These are phyloP conservation scores for Aspergillus coremiiformis DNA, from an alignment of 495 filamentous ascomycete genomes.

Conservation along the genomic window DNA sequence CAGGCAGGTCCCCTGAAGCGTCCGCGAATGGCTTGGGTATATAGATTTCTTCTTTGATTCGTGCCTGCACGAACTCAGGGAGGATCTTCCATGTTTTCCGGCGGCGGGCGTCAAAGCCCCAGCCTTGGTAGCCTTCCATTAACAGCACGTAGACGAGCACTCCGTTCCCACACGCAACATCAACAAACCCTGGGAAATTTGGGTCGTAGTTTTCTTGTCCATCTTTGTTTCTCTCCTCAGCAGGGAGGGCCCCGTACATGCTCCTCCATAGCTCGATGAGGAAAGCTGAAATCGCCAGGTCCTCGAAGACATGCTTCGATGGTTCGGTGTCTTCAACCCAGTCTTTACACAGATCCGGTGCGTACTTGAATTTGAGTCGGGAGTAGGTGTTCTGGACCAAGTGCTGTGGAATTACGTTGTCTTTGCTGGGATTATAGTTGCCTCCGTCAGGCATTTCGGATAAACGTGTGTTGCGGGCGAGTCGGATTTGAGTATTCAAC, in stretches of 20 bases:
- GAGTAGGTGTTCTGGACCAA: conserved; percentile 73
- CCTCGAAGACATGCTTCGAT: conserved; percentile 89
- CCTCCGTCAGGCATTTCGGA: conserved; percentile 35
- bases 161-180: conserved; percentile 93
- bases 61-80: conserved; percentile 41
- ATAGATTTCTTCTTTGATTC: conserved; percentile 64
- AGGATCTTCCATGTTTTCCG: conserved; percentile 81
- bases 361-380: conserved; percentile 71
- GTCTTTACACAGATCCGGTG: conserved; percentile 49
- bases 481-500: conserved; percentile 65
- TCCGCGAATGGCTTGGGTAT: conserved; percentile 55
- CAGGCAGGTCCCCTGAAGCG: conserved; percentile 6
- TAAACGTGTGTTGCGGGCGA: conserved; percentile 55
- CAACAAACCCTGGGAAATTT: conserved; percentile 81
- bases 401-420: conserved; percentile 66
- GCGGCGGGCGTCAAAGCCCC: conserved; percentile 80
- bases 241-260: conserved; percentile 56
- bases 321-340: conserved; percentile 89
- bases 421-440: conserved; percentile 50
- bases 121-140: conserved; percentile 75
- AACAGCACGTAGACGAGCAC: conserved; percentile 80
- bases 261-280: conserved; percentile 84
- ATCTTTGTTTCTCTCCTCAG: conserved; percentile 10
- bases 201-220: neutral
- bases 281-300: conserved; percentile 87